Evolutionary conservation across 768 basidiomycete genomes (phyloP), one percentile per base, ranked within the genome.

Genomic region (Paxillus ammoniavirescens): DNA sequence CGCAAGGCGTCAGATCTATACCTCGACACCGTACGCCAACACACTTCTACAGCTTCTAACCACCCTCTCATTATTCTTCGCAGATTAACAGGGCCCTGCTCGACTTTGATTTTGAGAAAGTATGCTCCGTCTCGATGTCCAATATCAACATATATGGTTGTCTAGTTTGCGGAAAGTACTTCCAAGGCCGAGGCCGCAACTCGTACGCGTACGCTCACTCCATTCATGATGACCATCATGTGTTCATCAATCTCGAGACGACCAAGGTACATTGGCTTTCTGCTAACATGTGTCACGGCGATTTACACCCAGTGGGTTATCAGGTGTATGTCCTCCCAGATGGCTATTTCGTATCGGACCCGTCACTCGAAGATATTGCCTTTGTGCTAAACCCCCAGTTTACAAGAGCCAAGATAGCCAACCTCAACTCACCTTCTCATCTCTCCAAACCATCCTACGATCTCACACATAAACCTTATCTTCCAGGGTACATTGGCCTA

Each of bases 91-190:
- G 97, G 56, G 83, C 81, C 44, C 78, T 84, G 42, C 83, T 99
- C 53, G 97, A 99, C 72, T 99, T 99, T 73, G 97, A 99, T 74
- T 99, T 99, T 63, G 97, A 99, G 75, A 94, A 96, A 78, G 83
- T 98, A 26, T 99, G 97, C 78, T 98, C 96, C 8, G 92, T 98
- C 48, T 97, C 93, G 35, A 79, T 93, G 50, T 90, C 91, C 40
- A 96, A 98, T 72, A 94, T 97, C 79, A 97, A 99, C 72, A 90
- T 89, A 58, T 99, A 99, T 66, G 93, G 92, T 33, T 99, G 97
- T 68, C 83, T 99, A 49, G 95, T 98, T 14, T 95, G 93, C 68
- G 97, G 97, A 51, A 98, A 97, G 75, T 99, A 98, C 71, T 98
- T 97, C 67, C 96, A 98, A 78, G 97, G 97, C 23, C 79, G 97